Base-by-base conservation (phyloP, 192 early-diverging fungal species). In the Chytriomyces confervae region DNA sequence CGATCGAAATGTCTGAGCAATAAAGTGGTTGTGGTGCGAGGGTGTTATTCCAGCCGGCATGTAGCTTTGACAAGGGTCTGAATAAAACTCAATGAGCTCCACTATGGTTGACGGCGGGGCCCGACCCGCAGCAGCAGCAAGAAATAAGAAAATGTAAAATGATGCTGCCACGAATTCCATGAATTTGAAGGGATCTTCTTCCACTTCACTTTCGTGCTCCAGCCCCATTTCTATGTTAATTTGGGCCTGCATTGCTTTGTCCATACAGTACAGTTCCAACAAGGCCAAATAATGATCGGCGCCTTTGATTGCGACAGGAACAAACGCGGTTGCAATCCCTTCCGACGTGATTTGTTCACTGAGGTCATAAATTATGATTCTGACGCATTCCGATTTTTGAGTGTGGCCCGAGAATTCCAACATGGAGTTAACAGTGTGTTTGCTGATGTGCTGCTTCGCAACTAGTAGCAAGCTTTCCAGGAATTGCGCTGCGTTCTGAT, bases 41-140 rank as follows among this genome's bases (percentile, higher is more conserved):
- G 51, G 46, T 6, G 79, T 65, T 13, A 85, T 74, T 6, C 70
- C 61, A 27, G 43, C 66, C 23, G 63, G 66, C 27, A 83, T 63
- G 45, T 77, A 76, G 8, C 49, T 60, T n/a, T 23, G 75, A 44
- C 78, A 79, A 16, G 78, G 74, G 24, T 83, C 78, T 43, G 49
- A n/a, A 57, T 80, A 80, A 63, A 83, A 83, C 45, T 83, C 75
- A 24, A 83, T 80, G 20, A 83, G 65, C 60, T 83, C 82, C 20
- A 20, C 57, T 13, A 83, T 53, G 9, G 76, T 80, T 20, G 61
- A 62, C 3, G 78, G 78, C 23, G 72, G 69, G 5, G 82, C 74
- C 16, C 77, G 79, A 1, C 78, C 78, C 16, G 75, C 78, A 11
- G 70, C 78, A 20, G 82, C 78, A 36, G 78, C 78, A 8, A 83